Percentiles rank a stretch among this genome's conserved stretches.
phyloP scores from a whole-genome alignment of 495 filamentous ascomycete species.

The Pyronema omphalodes region DNA sequence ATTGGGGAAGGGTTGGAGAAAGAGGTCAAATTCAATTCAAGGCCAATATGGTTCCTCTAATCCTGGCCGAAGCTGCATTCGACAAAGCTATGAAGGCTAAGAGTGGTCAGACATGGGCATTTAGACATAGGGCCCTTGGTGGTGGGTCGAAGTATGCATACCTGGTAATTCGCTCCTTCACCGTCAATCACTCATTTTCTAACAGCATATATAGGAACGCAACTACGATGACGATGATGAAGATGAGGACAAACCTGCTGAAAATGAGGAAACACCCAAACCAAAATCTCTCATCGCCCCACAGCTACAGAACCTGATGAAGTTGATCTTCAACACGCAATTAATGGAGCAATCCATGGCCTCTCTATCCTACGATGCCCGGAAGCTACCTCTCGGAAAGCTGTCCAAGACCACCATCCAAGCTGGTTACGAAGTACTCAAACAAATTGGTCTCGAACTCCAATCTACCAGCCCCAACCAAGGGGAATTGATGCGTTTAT shows the following conservation, averaged over 20 bases:
- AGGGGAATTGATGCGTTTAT: slow-evolving; percentile 38
- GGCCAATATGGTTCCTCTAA: slow-evolving; percentile 25
- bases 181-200: slow-evolving; percentile 27
- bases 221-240: slow-evolving; percentile 42
- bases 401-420: slow-evolving; percentile 57
- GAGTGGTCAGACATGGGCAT: slow-evolving; percentile 46
- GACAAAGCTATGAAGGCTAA: slow-evolving; percentile 65
- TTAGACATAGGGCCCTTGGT: slow-evolving; percentile 41
- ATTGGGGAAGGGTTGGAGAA: slow-evolving; percentile 69
- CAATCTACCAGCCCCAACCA: slow-evolving; percentile 24
- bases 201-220: slow-evolving; percentile 32
- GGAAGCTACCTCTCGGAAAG: slow-evolving; percentile 68
- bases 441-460: slow-evolving; percentile 50
- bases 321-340: slow-evolving; percentile 57
- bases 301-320: slow-evolving; percentile 46
- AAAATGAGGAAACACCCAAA: slow-evolving; percentile 7
- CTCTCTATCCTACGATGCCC: slow-evolving; percentile 52
- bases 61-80: slow-evolving; percentile 36
- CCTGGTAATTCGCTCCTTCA: slow-evolving; percentile 35
- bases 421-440: slow-evolving; percentile 51
- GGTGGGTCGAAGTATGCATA: slow-evolving; percentile 54
- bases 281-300: slow-evolving; percentile 26
- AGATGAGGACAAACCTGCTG: slow-evolving; percentile 9
- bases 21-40: slow-evolving; percentile 38
- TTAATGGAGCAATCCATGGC: slow-evolving; percentile 34